phyloP scores from a whole-genome alignment of 768 basidiomycete species.

The Imleria badia region DNA sequence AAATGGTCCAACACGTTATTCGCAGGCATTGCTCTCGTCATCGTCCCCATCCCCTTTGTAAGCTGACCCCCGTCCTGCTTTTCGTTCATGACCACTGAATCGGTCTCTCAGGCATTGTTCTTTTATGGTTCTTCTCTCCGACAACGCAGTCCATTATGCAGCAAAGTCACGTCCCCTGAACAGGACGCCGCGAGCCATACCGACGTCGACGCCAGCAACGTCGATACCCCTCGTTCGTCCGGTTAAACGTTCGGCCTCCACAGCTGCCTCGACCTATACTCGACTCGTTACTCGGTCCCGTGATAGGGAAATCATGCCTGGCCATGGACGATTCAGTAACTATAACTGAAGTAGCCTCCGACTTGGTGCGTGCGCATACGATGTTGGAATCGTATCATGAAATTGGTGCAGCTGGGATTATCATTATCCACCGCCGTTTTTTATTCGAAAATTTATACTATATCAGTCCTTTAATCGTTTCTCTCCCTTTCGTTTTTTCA shows the following conservation, averaged over 20 bases:
- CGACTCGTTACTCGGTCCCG: background rate
- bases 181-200: background rate
- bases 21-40: conserved; percentile 47
- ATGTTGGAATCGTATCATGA: conserved; percentile 6
- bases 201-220: background rate
- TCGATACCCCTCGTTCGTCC: background rate
- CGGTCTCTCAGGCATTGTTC: conserved; percentile 24
- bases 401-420: background rate
- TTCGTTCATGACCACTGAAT: background rate
- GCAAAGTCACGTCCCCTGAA: conserved; percentile 6
- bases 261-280: background rate
- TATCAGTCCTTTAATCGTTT: background rate
- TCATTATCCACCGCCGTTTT: background rate
- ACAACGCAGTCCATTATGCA: conserved; percentile 22
- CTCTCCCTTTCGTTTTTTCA: background rate
- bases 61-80: conserved; percentile 9
- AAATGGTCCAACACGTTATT: conserved; percentile 60
- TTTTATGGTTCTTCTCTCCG: conserved; percentile 33
- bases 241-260: background rate
- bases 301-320: conserved; percentile 9
- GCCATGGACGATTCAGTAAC: conserved; percentile 5
- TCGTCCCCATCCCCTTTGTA: conserved; percentile 60
- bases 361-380: background rate
- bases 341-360: background rate
- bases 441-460: background rate